Evolutionary conservation across 306 rosid genomes (phyloP).

Genomic region (Begonia fuchsioides): DNA sequence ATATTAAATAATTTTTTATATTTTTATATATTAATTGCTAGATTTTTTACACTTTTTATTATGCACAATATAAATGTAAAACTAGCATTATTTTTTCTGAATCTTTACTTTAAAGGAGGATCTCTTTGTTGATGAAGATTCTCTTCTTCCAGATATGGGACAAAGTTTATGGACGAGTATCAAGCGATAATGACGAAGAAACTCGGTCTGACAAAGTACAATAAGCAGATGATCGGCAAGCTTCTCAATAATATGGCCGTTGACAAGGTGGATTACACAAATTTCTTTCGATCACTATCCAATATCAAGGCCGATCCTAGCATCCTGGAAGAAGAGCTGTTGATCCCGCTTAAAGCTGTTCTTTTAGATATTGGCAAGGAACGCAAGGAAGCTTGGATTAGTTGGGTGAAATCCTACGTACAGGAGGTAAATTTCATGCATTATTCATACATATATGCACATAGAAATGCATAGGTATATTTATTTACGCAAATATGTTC

Average conservation of each 20-base stretch:
- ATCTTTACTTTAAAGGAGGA: background rate
- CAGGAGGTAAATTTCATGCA: constrained; percentile 40
- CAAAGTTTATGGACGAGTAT: constrained; percentile 89
- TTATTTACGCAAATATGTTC: no score
- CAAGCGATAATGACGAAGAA: constrained; percentile 89
- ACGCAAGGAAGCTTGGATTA: constrained; percentile 87
- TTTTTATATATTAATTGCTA: no score
- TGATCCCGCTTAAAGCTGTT: constrained; percentile 76
- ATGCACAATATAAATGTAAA: no score
- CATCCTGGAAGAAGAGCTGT: constrained; percentile 62
- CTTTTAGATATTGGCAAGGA: constrained; percentile 93
- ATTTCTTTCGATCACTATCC: constrained; percentile 72
- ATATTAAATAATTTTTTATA: no score
- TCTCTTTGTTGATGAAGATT: constrained; percentile 1
- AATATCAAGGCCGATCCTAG: constrained; percentile 73
- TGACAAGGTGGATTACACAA: constrained; percentile 95
- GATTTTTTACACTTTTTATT: no score
- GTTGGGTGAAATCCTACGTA: constrained; percentile 67
- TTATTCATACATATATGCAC: no score
- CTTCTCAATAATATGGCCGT: constrained; percentile 92
- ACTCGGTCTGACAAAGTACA: constrained; percentile 88
- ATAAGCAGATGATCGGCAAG: constrained; percentile 71
- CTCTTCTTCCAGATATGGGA: constrained; percentile 58
- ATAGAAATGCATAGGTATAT: no score
- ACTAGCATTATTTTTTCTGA: constrained; percentile 13